A percentile compares a stretch with the other conserved stretches of the same genome.
phyloP scores from a whole-genome alignment of 2,329 filamentous ascomycete genomes.

The Trichoderma atroviride region DNA sequence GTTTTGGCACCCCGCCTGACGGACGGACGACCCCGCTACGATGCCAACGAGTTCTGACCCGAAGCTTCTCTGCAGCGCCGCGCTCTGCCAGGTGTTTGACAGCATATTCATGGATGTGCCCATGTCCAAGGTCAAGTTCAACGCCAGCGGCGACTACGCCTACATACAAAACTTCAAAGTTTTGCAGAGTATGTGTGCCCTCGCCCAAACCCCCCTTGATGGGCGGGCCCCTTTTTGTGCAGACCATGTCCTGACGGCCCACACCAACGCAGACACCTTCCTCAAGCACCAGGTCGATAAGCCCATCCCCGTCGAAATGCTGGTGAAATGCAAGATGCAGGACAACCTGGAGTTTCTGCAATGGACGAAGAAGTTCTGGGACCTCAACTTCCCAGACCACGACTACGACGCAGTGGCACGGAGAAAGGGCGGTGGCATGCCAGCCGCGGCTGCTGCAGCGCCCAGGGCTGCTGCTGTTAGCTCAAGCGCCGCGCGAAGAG shows the following conservation, averaged over 20 bases:
- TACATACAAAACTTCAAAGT: conserved; percentile 99
- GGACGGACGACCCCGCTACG: conserved; percentile 25
- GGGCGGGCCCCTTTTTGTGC: not conserved
- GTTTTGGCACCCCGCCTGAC: conserved; percentile 33
- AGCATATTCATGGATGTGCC: conserved; percentile 96
- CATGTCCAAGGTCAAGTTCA: conserved; percentile 97
- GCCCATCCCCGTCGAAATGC: conserved; percentile 81
- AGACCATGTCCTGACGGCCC: conserved; percentile 25
- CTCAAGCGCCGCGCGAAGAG: conserved; percentile 50
- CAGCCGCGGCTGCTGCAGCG: conserved; percentile 52
- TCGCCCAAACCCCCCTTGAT: conserved; percentile 7
- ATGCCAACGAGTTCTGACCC: conserved; percentile 28
- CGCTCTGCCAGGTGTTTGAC: conserved; percentile 96
- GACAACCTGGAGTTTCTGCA: conserved; percentile 99
- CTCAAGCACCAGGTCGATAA: conserved; percentile 86
- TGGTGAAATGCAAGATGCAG: conserved; percentile 99
- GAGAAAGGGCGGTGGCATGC: conserved; percentile 74
- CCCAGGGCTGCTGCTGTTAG: conserved; percentile 53
- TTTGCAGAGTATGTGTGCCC: conserved; percentile 76
- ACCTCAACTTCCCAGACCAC: conserved; percentile 94
- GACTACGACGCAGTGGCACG: conserved; percentile 91
- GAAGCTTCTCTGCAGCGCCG: conserved; percentile 65
- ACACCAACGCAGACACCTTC: conserved; percentile 67
- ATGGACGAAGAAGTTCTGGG: conserved; percentile 96
- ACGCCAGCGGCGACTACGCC: conserved; percentile 93